phyloP scores from a whole-genome alignment of 208 protist species.

The Acanthamoeba royreba region DNA sequence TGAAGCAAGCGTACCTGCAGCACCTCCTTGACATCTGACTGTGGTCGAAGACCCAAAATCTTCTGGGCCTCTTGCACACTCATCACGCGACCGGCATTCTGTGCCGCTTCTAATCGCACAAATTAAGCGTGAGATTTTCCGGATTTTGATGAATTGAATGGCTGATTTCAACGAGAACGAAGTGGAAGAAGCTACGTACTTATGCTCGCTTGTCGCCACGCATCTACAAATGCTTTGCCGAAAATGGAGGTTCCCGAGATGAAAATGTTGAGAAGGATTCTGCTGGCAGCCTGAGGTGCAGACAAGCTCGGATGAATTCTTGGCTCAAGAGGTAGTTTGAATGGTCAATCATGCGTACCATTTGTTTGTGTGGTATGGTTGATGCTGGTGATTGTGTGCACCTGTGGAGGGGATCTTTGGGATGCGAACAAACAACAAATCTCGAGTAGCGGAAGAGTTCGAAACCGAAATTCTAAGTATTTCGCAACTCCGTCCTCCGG shows the following conservation, averaged over 20 bases:
- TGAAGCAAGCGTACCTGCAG: background rate
- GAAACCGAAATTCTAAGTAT: too few species aligned
- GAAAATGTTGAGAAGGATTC: constrained; percentile 19
- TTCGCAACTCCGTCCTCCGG: too few species aligned
- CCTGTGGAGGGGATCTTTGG: too few species aligned
- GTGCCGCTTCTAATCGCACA: background rate
- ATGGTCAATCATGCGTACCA: too few species aligned
- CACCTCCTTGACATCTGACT: background rate
- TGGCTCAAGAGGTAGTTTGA: too few species aligned
- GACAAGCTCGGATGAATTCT: too few species aligned
- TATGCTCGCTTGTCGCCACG: constrained; percentile 19
- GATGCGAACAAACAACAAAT: too few species aligned
- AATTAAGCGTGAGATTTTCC: background rate
- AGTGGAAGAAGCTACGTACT: background rate
- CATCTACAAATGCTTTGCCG: constrained; percentile 33
- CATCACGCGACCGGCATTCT: background rate
- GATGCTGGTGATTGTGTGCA: too few species aligned
- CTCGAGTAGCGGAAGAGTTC: too few species aligned
- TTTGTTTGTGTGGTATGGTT: too few species aligned
- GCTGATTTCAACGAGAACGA: too few species aligned
- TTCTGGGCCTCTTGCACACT: background rate
- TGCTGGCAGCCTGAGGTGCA: background rate
- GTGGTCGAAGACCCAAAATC: background rate
- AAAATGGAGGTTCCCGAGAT: background rate
- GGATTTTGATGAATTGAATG: too few species aligned